Percentiles rank a stretch among this genome's conserved stretches.
Evolutionary conservation across 257 asterid species (phyloP).

Genomic region (Knoxia roxburghii): DNA sequence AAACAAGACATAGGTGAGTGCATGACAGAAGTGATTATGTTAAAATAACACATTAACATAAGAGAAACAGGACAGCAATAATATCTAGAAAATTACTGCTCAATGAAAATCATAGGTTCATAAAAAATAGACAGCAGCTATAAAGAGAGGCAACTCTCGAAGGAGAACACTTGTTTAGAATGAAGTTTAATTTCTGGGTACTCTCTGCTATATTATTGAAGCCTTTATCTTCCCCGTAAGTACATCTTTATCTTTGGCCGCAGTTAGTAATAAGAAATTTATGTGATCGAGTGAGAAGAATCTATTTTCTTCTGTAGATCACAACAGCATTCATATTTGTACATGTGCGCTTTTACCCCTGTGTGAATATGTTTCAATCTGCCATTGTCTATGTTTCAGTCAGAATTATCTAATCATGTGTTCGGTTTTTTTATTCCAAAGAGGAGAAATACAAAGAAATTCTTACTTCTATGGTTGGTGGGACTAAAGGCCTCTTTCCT

Average conservation of each 20-base stretch:
- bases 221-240: background rate
- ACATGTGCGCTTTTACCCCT: background rate
- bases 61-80: background rate
- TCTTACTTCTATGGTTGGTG: constrained; percentile 67
- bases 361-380: background rate
- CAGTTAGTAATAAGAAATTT: background rate
- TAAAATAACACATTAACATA: background rate
- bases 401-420: background rate
- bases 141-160: background rate
- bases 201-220: background rate
- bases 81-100: background rate
- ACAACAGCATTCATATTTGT: background rate
- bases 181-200: background rate
- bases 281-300: background rate
- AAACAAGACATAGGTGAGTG: background rate
- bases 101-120: background rate
- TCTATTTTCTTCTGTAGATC: background rate
- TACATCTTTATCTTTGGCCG: background rate
- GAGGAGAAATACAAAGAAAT: background rate
- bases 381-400: background rate
- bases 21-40: background rate
- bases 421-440: too few relatives aligned
- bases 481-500: constrained; percentile 94
- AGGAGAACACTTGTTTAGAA: background rate
- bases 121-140: background rate